Base-by-base conservation (phyloP, 306 rosid genomes). In the Malus orientalis region DNA sequence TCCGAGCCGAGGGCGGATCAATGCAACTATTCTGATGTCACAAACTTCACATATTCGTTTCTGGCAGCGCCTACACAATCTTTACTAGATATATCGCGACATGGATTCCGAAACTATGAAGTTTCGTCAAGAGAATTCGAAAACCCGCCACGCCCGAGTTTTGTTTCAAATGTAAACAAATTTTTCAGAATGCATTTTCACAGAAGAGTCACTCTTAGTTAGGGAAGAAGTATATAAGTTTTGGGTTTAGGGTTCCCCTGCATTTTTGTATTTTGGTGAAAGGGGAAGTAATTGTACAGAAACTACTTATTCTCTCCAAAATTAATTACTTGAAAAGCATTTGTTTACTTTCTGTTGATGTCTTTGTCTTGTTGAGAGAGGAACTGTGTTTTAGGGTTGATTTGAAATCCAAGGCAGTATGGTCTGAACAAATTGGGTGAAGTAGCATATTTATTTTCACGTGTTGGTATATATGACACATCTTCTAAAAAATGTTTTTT, bases 41-140 rank as follows among this genome's bases (percentile, higher is more conserved):
- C 86, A 16, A 78, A 81, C 62, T 83, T 82, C 15, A 64, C 63
- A 40, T 76, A 82, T 18, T 89, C 93, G 15, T 89, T 89, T 77
- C 78, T 89, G 42, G 80, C 65, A 29, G 33, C 13, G 9, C 81
- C 85, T 18, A 67, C 32, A 42, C 77, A 81, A 45, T 36, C 65
- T 10, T 9, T 59, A 44, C 69, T 27, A 6, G 78, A 42, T 33
- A 45, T 49, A 42, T 67, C 76, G 32, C 29, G 67, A 5, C 77
- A 4, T 45, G 74, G 45, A 29, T 75, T 38, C 70, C 40, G 81
- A 67, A 54, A 80, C 18, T 61, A 66, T 42, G 44, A 66, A 51
- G 69, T 42, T 59, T 51, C 77, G 22, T 51, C 55, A 51, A 6
- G 8, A 51, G 55, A 16, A 51, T 51, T 51, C 2, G 55, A 51